These are phyloP conservation scores for Ganoderma lingzhi DNA, from an alignment of 1,284 basidiomycete species.

Conservation along the genomic window DNA sequence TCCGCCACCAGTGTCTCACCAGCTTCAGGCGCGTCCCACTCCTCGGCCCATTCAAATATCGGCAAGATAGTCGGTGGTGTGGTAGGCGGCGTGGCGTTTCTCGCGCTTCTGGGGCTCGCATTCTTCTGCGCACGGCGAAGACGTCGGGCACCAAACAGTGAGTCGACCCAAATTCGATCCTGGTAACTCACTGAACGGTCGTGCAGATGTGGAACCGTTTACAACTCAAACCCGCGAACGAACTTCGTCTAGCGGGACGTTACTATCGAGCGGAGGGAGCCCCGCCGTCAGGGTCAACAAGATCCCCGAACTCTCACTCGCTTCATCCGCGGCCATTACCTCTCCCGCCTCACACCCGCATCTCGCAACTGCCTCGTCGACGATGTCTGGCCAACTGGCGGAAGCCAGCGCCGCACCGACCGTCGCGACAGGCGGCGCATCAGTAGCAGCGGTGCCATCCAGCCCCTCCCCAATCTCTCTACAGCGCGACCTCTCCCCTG, in stretches of 20 bases:
- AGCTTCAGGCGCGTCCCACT: not conserved
- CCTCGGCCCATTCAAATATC: not conserved
- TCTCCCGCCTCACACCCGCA: not conserved
- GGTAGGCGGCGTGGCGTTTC: conserved; percentile 15
- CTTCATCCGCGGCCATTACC: not conserved
- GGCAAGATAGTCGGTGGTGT: conserved; percentile 24
- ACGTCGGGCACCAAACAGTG: not conserved
- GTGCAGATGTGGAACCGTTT: not conserved
- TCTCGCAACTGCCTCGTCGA: not conserved
- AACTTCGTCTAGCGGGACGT: not conserved
- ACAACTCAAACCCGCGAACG: not conserved
- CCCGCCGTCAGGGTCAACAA: not conserved
- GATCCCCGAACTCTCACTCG: conserved; percentile 3
- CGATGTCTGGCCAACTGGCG: not conserved
- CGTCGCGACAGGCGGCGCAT: not conserved
- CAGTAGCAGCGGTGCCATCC: not conserved
- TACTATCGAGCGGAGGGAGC: not conserved
- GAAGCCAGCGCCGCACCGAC: not conserved
- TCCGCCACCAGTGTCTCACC: not conserved
- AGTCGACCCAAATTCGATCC: not conserved
- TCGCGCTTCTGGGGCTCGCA: conserved; percentile 4
- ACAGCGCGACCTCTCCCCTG: not conserved
- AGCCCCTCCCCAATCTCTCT: not conserved
- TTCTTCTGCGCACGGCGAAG: not conserved
- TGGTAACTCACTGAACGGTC: too few species aligned